These are phyloP conservation scores for Russula abietina DNA, from an alignment of 768 basidiomycete species.

Conservation along the genomic window DNA sequence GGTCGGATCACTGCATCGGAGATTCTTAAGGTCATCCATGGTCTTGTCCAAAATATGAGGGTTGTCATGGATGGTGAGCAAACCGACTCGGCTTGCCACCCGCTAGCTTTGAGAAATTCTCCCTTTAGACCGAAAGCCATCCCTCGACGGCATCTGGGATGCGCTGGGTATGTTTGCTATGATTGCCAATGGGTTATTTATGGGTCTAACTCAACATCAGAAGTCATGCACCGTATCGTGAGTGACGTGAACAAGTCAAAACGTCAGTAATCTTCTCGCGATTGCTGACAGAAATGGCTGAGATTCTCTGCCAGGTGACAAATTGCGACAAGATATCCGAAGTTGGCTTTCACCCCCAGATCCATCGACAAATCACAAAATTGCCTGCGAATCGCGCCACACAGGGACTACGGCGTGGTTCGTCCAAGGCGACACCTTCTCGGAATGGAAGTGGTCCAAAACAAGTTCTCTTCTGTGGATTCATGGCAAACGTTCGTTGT, in stretches of 20 bases:
- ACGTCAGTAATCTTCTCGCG: neutral
- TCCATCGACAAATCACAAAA: neutral
- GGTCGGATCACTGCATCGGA: neutral
- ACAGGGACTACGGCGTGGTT: neutral
- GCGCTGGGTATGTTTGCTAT: neutral
- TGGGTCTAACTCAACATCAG: neutral
- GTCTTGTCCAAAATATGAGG: neutral
- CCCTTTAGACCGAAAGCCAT: neutral
- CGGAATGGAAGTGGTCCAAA: neutral
- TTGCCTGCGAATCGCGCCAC: neutral
- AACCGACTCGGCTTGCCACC: neutral
- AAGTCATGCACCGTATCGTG: neutral
- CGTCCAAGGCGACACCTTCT: neutral
- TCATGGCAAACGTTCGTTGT: neutral
- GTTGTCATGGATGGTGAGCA: neutral
- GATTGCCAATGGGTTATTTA: neutral
- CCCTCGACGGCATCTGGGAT: neutral
- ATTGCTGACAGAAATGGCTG: neutral
- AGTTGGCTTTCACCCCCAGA: neutral
- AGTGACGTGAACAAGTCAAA: neutral
- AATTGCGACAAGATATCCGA: neutral
- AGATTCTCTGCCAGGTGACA: neutral
- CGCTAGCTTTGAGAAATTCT: neutral
- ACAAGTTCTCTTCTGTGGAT: neutral
- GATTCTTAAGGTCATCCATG: neutral